These are phyloP conservation scores for Flaveria brownii DNA, from an alignment of 129 eudicot species.

Conservation along the genomic window DNA sequence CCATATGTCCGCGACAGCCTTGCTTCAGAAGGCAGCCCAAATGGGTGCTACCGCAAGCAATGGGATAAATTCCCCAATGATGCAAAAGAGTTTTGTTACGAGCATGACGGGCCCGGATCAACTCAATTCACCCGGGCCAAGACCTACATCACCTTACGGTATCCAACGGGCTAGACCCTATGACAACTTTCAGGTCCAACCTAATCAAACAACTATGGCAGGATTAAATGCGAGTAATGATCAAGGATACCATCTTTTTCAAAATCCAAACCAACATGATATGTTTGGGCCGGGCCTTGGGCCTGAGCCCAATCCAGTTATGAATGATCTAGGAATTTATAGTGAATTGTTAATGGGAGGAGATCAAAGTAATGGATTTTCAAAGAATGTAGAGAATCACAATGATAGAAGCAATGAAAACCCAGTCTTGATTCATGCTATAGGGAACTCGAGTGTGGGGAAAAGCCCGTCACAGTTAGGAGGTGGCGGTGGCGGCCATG, in stretches of 20 bases:
- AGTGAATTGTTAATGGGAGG: slow-evolving; percentile 52
- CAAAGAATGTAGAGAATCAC: slow-evolving; percentile 26
- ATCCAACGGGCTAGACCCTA: slow-evolving; percentile 20
- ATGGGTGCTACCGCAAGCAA: slow-evolving; percentile 54
- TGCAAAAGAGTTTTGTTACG: slow-evolving; percentile 66
- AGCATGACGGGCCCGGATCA: slow-evolving; percentile 62
- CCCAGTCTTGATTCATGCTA: slow-evolving; percentile 14
- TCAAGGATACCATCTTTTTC: slow-evolving; percentile 31
- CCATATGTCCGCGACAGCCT: slow-evolving; percentile 83
- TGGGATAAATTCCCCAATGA: slow-evolving; percentile 73
- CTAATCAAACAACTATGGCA: slow-evolving; percentile 36
- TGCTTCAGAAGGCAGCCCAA: slow-evolving; percentile 78
- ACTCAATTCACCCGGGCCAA: slow-evolving; percentile 27
- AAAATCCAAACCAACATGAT: slow-evolving; percentile 47
- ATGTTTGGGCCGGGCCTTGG: slow-evolving; percentile 30
- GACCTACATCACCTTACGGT: slow-evolving; percentile 29
- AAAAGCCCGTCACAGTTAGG: slow-evolving; percentile 35
- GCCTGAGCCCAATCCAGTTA: slow-evolving; percentile 14
- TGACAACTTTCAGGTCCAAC: slow-evolving; percentile 43
- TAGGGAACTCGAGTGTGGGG: background rate
- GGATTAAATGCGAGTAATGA: slow-evolving; percentile 26
- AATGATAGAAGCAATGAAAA: slow-evolving; percentile 32
- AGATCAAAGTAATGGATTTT: slow-evolving; percentile 39
- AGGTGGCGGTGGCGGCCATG: slow-evolving; percentile 15
- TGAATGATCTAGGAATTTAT: slow-evolving; percentile 53